Percentiles rank a stretch among this genome's conserved stretches.
phyloP scores from a whole-genome alignment of 108 stramenopile species.

The Skeletonema costatum region DNA sequence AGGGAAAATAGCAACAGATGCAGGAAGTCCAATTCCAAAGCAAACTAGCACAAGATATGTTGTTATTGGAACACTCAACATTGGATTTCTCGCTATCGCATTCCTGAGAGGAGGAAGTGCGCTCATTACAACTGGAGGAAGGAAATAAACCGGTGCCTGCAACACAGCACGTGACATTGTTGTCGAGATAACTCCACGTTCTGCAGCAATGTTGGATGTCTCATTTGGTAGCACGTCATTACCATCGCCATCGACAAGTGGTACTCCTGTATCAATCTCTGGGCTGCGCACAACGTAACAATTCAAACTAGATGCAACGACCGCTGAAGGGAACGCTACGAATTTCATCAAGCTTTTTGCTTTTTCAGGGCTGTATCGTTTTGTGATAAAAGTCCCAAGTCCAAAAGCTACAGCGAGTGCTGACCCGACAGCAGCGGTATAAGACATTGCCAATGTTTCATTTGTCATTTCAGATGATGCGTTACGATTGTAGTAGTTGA shows the following conservation, averaged over 20 bases:
- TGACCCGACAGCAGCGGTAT: conserved; percentile 81
- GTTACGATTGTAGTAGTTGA: conserved; percentile 86
- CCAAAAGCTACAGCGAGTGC: conserved; percentile 86
- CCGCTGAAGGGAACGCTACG: conserved; percentile 84
- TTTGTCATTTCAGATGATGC: conserved; percentile 80
- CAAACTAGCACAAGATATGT: conserved; percentile 73
- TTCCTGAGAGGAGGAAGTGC: conserved; percentile 42
- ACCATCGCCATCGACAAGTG: conserved; percentile 56
- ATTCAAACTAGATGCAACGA: conserved; percentile 83
- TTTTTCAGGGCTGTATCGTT: conserved; percentile 52
- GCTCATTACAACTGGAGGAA: conserved; percentile 73
- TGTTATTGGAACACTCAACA: conserved; percentile 73
- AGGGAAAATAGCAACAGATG: conserved; percentile 85
- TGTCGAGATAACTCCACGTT: conserved; percentile 77
- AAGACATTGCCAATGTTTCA: conserved; percentile 79
- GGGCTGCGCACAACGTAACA: conserved; percentile 90
- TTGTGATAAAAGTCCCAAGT: conserved; percentile 69
- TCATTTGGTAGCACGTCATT: conserved; percentile 50
- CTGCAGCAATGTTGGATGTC: conserved; percentile 68
- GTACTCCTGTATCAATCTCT: conserved; percentile 81
- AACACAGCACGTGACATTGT: conserved; percentile 75
- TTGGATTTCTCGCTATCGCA: conserved; percentile 46
- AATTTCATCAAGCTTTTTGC: conserved; percentile 75
- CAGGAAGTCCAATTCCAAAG: conserved; percentile 87
- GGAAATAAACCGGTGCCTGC: conserved; percentile 85